These are phyloP conservation scores for Leccinum subatratum DNA, from an alignment of 1,284 basidiomycete genomes.

Conservation along the genomic window DNA sequence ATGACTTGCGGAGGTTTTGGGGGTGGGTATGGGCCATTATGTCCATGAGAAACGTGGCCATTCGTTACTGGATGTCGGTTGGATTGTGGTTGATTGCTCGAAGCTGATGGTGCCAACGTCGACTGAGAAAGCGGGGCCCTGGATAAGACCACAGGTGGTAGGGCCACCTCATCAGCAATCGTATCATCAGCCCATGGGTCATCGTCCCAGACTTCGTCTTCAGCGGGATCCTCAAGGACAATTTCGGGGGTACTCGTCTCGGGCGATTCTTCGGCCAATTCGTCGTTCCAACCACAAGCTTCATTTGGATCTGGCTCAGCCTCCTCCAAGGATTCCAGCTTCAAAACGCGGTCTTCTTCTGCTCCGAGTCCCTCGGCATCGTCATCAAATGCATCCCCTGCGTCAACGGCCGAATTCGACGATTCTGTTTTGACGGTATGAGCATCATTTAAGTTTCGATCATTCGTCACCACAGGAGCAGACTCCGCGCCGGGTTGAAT, in stretches of 20 bases:
- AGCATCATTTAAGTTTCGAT: slow-evolving; percentile 11
- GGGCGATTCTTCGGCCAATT: slow-evolving; percentile 21
- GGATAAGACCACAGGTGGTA: slow-evolving; percentile 28
- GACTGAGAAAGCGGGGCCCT: slow-evolving; percentile 44
- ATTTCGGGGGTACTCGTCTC: slow-evolving; percentile 19
- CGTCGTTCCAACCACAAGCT: slow-evolving; percentile 67
- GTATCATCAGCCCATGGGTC: slow-evolving; percentile 58
- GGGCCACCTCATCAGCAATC: slow-evolving; percentile 19
- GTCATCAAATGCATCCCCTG: slow-evolving; percentile 50
- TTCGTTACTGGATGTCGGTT: slow-evolving; percentile 25
- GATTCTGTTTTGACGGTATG: slow-evolving; percentile 16
- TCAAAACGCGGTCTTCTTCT: slow-evolving; percentile 14
- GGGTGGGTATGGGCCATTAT: slow-evolving; percentile 15
- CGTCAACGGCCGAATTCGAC: slow-evolving; percentile 21
- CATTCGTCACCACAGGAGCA: slow-evolving; percentile 4
- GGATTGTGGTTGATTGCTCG: slow-evolving; percentile 45
- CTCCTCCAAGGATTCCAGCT: slow-evolving; percentile 13
- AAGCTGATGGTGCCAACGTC: slow-evolving; percentile 21
- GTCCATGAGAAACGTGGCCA: slow-evolving; percentile 23
- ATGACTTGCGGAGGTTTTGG: slow-evolving; percentile 14
- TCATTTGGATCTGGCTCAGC: slow-evolving; percentile 40
- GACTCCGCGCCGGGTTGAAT: slow-evolving; percentile 1
- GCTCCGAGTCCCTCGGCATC: slow-evolving; percentile 35
- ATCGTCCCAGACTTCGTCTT: slow-evolving; percentile 51
- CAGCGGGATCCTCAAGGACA: slow-evolving; percentile 17